Percentiles rank a stretch among this genome's conserved stretches.
phyloP scores from a whole-genome alignment of 371 early-diverging fungal species.

The Conidiobolus incongruus region DNA sequence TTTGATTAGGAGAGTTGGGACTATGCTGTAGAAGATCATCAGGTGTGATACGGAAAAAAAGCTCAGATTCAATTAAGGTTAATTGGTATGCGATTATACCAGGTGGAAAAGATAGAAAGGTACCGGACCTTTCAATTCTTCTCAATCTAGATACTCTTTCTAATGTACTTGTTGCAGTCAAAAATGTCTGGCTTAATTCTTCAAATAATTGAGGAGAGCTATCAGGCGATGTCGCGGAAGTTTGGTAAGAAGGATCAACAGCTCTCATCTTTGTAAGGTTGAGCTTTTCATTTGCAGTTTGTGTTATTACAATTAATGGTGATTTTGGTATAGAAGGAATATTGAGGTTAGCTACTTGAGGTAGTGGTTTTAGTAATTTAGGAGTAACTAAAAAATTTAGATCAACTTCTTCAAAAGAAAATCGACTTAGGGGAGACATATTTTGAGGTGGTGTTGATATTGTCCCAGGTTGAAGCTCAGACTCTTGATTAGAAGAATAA shows the following conservation, averaged over 20 bases:
- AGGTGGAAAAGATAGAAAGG: constrained; percentile 34
- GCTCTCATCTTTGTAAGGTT: background rate
- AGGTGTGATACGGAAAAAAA: constrained; percentile 42
- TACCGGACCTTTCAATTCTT: constrained; percentile 7
- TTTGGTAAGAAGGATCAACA: background rate
- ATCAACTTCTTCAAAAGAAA: no score
- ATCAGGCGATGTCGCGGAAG: background rate
- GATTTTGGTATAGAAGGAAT: background rate
- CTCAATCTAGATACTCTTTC: constrained; percentile 3
- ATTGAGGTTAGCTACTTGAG: background rate
- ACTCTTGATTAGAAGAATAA: background rate
- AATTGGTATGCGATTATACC: constrained; percentile 47
- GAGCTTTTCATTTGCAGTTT: background rate
- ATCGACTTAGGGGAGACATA: no score
- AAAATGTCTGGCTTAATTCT: background rate
- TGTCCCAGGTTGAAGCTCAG: background rate
- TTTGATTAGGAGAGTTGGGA: constrained; percentile 33
- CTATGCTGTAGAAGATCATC: constrained; percentile 36
- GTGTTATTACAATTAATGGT: background rate
- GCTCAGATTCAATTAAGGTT: constrained; percentile 40
- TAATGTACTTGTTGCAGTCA: background rate
- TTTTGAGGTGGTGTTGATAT: background rate
- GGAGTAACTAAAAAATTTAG: no score
- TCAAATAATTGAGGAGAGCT: background rate
- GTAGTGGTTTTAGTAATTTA: no score